These are phyloP conservation scores for Paraleonurus japonicus DNA, from an alignment of 257 asterid genomes.

Conservation along the genomic window DNA sequence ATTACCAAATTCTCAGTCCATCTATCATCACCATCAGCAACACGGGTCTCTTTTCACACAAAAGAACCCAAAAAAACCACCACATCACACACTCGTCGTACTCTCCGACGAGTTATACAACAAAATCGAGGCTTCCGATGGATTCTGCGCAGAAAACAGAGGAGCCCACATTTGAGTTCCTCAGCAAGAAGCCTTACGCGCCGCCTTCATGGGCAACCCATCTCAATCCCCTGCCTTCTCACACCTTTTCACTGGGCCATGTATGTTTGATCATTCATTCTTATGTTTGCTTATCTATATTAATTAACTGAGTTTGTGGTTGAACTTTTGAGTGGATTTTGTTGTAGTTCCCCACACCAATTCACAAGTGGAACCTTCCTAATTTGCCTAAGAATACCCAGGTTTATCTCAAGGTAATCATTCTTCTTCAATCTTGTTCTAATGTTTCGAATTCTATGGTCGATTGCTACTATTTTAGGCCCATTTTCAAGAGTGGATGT, in stretches of 20 bases:
- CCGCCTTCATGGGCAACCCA: slow-evolving; percentile 86
- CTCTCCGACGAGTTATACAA: slow-evolving; percentile 23
- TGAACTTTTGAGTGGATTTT: background rate
- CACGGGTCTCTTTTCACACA: slow-evolving; percentile 18
- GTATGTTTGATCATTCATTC: slow-evolving; percentile 36
- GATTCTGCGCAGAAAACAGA: slow-evolving; percentile 32
- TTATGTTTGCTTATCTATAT: background rate
- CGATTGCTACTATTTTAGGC: background rate
- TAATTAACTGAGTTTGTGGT: slow-evolving; percentile 1
- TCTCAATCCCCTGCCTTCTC: slow-evolving; percentile 74
- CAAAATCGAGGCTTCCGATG: slow-evolving; percentile 32
- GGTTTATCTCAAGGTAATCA: slow-evolving; percentile 83
- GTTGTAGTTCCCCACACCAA: slow-evolving; percentile 86
- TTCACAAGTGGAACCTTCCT: slow-evolving; percentile 93
- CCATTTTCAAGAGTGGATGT: background rate
- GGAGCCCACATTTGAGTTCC: slow-evolving; percentile 50
- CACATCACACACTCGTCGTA: slow-evolving; percentile 17
- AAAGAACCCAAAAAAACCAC: background rate
- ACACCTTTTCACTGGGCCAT: slow-evolving; percentile 71
- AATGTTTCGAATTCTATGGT: background rate
- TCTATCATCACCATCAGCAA: slow-evolving; percentile 12
- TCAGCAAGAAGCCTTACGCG: slow-evolving; percentile 57
- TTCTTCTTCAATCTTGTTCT: background rate
- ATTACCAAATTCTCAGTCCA: slow-evolving; percentile 19
- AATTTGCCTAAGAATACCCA: slow-evolving; percentile 81